phyloP scores from a whole-genome alignment of 257 asterid species.

The Solanum tarapatanum region DNA sequence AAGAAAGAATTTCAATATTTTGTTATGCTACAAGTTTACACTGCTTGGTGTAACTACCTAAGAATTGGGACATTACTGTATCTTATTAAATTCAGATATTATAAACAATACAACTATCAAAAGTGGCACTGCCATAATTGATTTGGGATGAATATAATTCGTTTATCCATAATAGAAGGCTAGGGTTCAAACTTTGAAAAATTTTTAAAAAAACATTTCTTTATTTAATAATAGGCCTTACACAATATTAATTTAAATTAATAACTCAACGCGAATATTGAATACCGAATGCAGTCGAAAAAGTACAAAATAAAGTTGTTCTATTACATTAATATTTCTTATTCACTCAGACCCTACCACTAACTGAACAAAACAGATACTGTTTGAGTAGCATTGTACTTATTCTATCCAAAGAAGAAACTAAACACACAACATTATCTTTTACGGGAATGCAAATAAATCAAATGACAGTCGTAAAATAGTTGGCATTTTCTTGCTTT shows the following conservation, averaged over 20 bases:
- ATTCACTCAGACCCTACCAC: not conserved
- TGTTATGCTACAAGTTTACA: not conserved
- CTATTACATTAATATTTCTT: not conserved
- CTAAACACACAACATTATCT: not conserved
- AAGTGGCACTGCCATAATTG: not conserved
- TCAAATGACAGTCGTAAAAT: not conserved
- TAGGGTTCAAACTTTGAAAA: not conserved
- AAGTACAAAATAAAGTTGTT: not conserved
- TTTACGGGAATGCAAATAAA: not conserved
- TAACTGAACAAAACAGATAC: not conserved
- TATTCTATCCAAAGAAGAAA: not conserved
- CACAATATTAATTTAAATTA: not conserved
- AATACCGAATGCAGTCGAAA: too few relatives aligned
- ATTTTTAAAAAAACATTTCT: too few relatives aligned
- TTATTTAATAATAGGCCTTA: not conserved
- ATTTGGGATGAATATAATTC: not conserved
- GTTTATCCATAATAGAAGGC: not conserved
- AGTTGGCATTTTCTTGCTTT: not conserved
- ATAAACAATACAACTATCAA: not conserved
- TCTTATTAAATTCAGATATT: not conserved
- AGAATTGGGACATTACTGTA: not conserved
- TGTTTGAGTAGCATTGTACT: not conserved
- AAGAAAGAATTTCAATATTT: not conserved
- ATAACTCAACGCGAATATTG: not conserved
- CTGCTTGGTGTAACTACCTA: not conserved